These are phyloP conservation scores for Calonectria pauciramosa DNA, from an alignment of 2,329 filamentous ascomycete genomes.

Conservation along the genomic window DNA sequence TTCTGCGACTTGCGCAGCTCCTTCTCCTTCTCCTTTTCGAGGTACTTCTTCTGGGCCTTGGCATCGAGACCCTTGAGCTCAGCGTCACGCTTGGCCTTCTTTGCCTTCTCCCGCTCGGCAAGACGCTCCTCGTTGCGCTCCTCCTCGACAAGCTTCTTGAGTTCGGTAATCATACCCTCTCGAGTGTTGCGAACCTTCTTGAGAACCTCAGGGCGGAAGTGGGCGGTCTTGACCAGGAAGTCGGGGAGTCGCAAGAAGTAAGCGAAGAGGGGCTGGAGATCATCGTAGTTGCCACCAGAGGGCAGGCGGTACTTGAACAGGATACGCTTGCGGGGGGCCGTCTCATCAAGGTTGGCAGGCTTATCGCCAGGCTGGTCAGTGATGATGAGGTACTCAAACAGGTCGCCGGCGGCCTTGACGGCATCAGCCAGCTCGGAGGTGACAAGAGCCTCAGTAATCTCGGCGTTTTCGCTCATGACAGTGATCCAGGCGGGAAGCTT, in stretches of 20 bases:
- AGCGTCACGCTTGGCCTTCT: conserved; percentile 91
- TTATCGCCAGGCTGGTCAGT: conserved; percentile 91
- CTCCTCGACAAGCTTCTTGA: conserved; percentile 85
- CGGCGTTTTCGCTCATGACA: conserved; percentile 96
- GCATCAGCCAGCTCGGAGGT: conserved; percentile 90
- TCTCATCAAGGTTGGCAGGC: conserved; percentile 88
- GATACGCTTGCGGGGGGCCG: conserved; percentile 86
- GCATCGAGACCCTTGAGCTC: conserved; percentile 82
- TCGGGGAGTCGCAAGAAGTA: conserved; percentile 91
- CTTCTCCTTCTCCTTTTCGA: conserved; percentile 85
- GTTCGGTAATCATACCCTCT: conserved; percentile 83
- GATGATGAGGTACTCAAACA: conserved; percentile 87
- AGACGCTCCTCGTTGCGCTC: conserved; percentile 84
- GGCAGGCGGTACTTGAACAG: conserved; percentile 82
- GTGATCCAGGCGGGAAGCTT: conserved; percentile 93
- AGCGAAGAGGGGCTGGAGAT: conserved; percentile 80
- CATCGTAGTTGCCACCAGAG: conserved; percentile 72
- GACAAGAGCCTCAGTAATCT: conserved; percentile 89
- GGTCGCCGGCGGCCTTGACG: conserved; percentile 81
- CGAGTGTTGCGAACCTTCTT: conserved; percentile 86
- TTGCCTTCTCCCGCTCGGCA: conserved; percentile 78
- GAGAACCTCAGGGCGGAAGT: conserved; percentile 91
- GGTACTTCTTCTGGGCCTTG: conserved; percentile 87
- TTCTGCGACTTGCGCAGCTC: conserved; percentile 70
- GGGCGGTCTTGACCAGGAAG: conserved; percentile 79